phyloP scores from a whole-genome alignment of 371 early-diverging fungal genomes.

The Gilbertella persicaria region DNA sequence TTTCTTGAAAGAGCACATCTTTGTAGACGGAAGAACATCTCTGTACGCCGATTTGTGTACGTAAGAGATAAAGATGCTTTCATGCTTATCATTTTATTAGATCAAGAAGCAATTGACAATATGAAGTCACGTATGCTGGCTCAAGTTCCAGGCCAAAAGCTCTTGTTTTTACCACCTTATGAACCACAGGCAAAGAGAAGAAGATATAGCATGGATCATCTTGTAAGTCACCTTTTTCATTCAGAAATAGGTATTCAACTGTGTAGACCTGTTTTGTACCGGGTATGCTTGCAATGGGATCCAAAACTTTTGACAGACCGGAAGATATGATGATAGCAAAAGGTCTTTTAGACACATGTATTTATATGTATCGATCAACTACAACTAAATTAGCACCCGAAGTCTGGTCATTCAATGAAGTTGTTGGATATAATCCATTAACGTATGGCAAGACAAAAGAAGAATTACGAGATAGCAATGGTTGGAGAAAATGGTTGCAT shows the following conservation, averaged over 20 bases:
- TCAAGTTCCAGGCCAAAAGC: constrained; percentile 33
- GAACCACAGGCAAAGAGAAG: constrained; percentile 19
- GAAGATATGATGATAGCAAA: constrained; percentile 48
- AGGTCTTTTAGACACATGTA: constrained; percentile 60
- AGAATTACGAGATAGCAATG: background rate
- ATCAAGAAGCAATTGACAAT: constrained; percentile 44
- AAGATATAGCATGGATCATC: constrained; percentile 51
- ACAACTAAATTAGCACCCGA: constrained; percentile 65
- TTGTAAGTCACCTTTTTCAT: constrained; percentile 34
- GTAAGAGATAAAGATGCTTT: constrained; percentile 8
- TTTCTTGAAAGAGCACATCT: constrained; percentile 68
- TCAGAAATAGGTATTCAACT: constrained; percentile 17
- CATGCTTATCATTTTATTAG: constrained; percentile 9
- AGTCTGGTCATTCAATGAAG: constrained; percentile 27
- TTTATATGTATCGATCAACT: constrained; percentile 57
- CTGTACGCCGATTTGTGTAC: constrained; percentile 55
- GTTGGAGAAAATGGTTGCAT: background rate
- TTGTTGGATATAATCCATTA: constrained; percentile 25
- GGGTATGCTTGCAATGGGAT: constrained; percentile 73
- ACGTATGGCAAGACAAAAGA: constrained; percentile 11
- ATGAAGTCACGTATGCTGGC: constrained; percentile 52
- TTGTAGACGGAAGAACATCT: constrained; percentile 48
- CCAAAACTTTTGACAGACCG: constrained; percentile 50
- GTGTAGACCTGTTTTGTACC: constrained; percentile 66
- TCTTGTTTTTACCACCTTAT: constrained; percentile 42